Conservation (phyloP, 345 rosid genomes). For the Orychophragmus violaceus region DNA sequence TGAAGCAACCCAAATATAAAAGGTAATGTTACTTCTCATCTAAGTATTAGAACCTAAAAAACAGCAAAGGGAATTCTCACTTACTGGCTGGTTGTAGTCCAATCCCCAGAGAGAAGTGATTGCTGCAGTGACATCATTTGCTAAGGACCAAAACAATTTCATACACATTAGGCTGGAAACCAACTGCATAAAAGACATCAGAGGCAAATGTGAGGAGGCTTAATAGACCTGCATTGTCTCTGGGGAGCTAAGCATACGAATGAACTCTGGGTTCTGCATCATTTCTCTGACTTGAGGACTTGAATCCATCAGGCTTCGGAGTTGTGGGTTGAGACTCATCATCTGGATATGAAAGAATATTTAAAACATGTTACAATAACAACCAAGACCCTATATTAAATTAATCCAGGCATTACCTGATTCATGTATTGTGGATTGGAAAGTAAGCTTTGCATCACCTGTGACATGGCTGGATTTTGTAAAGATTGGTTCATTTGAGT, state of each 20-base stretch:
- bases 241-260: conserved; percentile 67
- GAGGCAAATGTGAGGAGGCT: too few species aligned
- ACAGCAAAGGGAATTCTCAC: conserved; percentile 28
- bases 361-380: neutral
- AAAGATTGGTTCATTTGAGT: conserved; percentile 51
- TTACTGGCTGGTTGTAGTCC: conserved; percentile 55
- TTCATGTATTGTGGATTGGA: conserved; percentile 80
- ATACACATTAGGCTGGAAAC: neutral
- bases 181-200: too few species aligned
- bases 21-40: too few species aligned
- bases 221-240: conserved; percentile 67
- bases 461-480: conserved; percentile 79
- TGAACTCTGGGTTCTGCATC: conserved; percentile 81
- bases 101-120: conserved; percentile 55
- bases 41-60: too few species aligned
- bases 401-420: conserved; percentile 43
- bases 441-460: conserved; percentile 71
- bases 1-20: too few species aligned
- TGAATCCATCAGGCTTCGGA: conserved; percentile 48
- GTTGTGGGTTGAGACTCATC: conserved; percentile 49
- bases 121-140: conserved; percentile 59
- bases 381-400: too few species aligned
- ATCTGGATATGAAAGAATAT: conserved; percentile 35
- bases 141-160: conserved; percentile 28
- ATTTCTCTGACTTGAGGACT: conserved; percentile 79